Base-by-base conservation (phyloP, 78 protist genomes). In the Isochrysis galbana region DNA sequence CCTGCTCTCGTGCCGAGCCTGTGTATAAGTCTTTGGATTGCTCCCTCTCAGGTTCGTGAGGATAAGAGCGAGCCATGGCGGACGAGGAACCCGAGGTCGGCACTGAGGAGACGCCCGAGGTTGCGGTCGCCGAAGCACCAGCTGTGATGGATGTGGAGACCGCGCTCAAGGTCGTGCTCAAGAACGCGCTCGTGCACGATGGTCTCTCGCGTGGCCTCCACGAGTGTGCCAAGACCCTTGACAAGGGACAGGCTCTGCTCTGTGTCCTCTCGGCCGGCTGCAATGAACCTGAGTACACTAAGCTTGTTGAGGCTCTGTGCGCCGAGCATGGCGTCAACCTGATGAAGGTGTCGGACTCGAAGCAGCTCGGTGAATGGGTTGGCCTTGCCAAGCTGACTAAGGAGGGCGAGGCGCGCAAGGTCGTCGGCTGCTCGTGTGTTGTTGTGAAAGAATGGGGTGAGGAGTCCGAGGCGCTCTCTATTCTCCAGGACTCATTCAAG, bases 301-400 rank as follows among this genome's bases (percentile, higher is more conserved):
- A 95, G 92, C 96, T 98, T 48, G 95, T 98, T 61, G 96, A 95
- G 94, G 98, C 99, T 10, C 96, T 98, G 44, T 96, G 98, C 98
- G 91, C 77, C 5, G 98, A 97, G 94, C 97, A 94, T 95, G 36
- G 36, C 44, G 95, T 97, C 96, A 91, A 86, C 84, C 87, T 98
- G 89, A 83, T 98, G 96, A 93, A 94, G 94, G 94, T 97, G 25
- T 93, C 96, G 5, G 97, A 96, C 70, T 39, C 69, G 92, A 97
- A 97, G 96, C 51, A 94, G 94, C 96, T 98, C 83, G 99, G 99
- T 47, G 98, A 98, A 95, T 98, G 99, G 99, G 95, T 89, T 34
- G 99, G 99, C 90, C 97, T 98, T 45, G 96, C 98, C 97, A 96
- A 97, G 96, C 55, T 97, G 93, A 99, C 98, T 98, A 47, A 93